Conservation (phyloP, 108 stramenopile genomes). For the Nitzschia inconspicua region DNA sequence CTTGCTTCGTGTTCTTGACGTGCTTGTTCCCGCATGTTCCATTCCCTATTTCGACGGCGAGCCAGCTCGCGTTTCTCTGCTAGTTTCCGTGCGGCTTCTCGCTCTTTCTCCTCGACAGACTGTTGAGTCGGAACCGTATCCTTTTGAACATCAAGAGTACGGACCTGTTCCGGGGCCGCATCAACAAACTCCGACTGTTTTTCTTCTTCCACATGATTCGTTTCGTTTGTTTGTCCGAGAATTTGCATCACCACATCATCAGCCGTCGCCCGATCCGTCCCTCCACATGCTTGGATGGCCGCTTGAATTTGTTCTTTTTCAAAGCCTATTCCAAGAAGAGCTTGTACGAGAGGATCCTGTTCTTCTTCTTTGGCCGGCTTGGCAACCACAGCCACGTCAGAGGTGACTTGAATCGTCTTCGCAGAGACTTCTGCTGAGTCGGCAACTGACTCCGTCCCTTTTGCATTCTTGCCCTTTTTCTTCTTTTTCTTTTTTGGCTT, state of each 20-base stretch:
- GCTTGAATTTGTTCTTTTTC: slow-evolving; percentile 53
- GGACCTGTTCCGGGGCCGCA: slow-evolving; percentile 11
- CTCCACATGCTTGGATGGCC: slow-evolving; percentile 75
- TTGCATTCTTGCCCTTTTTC: slow-evolving; percentile 18
- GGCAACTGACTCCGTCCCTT: slow-evolving; percentile 4
- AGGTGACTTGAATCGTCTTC: too few relatives aligned
- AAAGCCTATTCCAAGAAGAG: slow-evolving; percentile 82
- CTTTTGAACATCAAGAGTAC: slow-evolving; percentile 8
- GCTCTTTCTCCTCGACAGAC: slow-evolving; percentile 39
- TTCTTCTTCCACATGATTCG: background rate
- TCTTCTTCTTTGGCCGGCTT: slow-evolving; percentile 16
- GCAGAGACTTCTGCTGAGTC: slow-evolving; percentile 1
- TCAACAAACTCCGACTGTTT: background rate
- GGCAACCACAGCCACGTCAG: background rate
- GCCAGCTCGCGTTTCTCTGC: slow-evolving; percentile 78
- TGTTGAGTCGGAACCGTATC: background rate
- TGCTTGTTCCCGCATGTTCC: slow-evolving; percentile 73
- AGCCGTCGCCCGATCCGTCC: slow-evolving; percentile 64
- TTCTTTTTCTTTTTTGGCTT: slow-evolving; percentile 40
- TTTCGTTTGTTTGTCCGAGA: slow-evolving; percentile 41
- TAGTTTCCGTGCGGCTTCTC: slow-evolving; percentile 46
- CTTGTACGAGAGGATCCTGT: slow-evolving; percentile 63
- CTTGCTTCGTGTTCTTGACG: slow-evolving; percentile 61
- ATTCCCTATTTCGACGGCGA: slow-evolving; percentile 75
- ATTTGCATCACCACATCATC: slow-evolving; percentile 87